These are phyloP conservation scores for Podospora comata DNA, from an alignment of 495 filamentous ascomycete species.

Conservation along the genomic window DNA sequence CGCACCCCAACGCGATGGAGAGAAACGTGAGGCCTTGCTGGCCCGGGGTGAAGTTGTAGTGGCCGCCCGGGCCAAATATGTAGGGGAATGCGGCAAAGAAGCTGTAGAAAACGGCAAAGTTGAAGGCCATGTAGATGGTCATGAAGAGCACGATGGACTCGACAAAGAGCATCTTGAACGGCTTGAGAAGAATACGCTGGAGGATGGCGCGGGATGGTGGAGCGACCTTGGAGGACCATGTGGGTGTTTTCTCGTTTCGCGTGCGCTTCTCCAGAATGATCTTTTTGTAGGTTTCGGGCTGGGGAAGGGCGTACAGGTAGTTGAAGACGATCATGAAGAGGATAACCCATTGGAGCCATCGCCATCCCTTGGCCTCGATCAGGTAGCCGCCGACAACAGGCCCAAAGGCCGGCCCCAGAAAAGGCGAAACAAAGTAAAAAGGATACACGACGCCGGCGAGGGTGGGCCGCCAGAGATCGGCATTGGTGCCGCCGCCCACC, in stretches of 20 bases:
- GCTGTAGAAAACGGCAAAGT: slow-evolving; percentile 60
- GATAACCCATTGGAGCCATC: slow-evolving; percentile 50
- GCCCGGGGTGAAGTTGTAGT: slow-evolving; percentile 47
- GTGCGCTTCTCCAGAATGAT: slow-evolving; percentile 15
- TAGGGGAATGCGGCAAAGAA: slow-evolving; percentile 65
- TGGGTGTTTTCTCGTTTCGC: background rate
- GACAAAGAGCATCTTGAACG: slow-evolving; percentile 60
- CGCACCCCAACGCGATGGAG: slow-evolving; percentile 42
- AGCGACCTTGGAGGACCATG: background rate
- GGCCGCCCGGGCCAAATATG: slow-evolving; percentile 41
- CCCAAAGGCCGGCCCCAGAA: slow-evolving; percentile 25
- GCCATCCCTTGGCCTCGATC: slow-evolving; percentile 53
- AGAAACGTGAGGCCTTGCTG: background rate
- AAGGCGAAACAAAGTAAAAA: slow-evolving; percentile 14
- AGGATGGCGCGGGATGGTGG: slow-evolving; percentile 23
- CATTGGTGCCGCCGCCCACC: slow-evolving; percentile 12
- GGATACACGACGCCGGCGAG: slow-evolving; percentile 12
- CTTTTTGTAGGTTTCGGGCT: slow-evolving; percentile 23
- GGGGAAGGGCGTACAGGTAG: slow-evolving; percentile 8
- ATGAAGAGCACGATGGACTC: slow-evolving; percentile 65
- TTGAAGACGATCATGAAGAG: slow-evolving; percentile 18
- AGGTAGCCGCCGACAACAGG: slow-evolving; percentile 62
- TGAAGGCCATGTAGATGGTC: slow-evolving; percentile 59
- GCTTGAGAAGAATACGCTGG: slow-evolving; percentile 41
- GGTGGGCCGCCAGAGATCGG: slow-evolving; percentile 12